These are phyloP conservation scores for Candida sphagnicola DNA, from an alignment of 805 yeast genomes.

Conservation along the genomic window DNA sequence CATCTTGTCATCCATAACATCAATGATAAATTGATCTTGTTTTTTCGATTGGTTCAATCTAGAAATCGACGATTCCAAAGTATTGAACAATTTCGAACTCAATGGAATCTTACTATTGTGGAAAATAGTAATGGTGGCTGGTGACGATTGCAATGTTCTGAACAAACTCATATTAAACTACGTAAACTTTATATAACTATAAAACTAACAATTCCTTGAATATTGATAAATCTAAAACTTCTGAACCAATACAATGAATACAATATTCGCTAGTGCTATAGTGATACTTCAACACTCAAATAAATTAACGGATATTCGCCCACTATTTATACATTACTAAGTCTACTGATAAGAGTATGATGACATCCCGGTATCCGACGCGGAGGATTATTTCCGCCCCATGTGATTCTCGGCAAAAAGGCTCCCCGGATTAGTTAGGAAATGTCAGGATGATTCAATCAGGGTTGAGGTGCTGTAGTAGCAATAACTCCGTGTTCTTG, in stretches of 20 bases:
- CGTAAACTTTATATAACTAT: too few relatives aligned
- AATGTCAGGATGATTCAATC: too few relatives aligned
- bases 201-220: too few relatives aligned
- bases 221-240: too few relatives aligned
- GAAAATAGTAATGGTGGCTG: constrained; percentile 39
- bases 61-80: constrained; percentile 26
- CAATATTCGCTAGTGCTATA: too few relatives aligned
- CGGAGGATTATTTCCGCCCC: neutral
- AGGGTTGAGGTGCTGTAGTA: too few relatives aligned
- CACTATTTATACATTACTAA: neutral
- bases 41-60: constrained; percentile 19
- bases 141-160: constrained; percentile 38
- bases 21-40: constrained; percentile 25
- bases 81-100: constrained; percentile 25
- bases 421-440: neutral
- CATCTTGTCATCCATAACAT: constrained; percentile 34
- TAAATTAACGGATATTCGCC: too few relatives aligned
- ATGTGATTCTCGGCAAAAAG: neutral
- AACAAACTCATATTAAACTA: constrained; percentile 32
- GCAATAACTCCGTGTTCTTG: too few relatives aligned
- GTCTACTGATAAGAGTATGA: neutral
- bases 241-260: too few relatives aligned
- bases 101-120: constrained; percentile 34
- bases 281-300: too few relatives aligned
- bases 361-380: neutral